Base-by-base conservation (phyloP, 768 basidiomycete species). In the Boletellus sp. region DNA sequence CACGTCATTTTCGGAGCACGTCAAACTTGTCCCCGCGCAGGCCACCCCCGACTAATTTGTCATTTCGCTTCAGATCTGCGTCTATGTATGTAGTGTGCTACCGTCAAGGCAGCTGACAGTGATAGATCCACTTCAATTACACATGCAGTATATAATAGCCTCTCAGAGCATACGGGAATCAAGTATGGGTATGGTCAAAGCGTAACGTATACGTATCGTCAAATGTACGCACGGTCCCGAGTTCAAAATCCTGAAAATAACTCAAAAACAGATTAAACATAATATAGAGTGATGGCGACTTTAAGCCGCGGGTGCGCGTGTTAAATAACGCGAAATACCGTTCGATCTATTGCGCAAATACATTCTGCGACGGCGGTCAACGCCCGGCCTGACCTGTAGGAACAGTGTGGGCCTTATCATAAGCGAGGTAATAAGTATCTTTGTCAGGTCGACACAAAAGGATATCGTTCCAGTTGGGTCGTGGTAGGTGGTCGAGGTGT, bases 381-480 rank as follows among this genome's bases (percentile, higher is more conserved):
- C 11, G 53, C 15, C 63, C 55, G 56, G 68, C 60, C 50, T 59
- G 57, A 53, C 62, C 55, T 63, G 68, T 23, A 59, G 35, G 16
- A 50, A 54, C 41, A 55, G 36, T 26, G 28, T 52, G 50, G 17
- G 22, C 33, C 49, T 48, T 58, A 46, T 61, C 56, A 55, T 81
- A 84, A 40, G 73, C 72, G 49, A 87, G 60, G 57, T 72, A 78
- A 62, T 80, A 84, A 24, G 76, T 70, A 34, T 76, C 78, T 45
- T 72, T 64, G 45, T 76, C 72, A 6, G 86, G 86, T 38, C 81
- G 78, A 65, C 86, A 87, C 49, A 81, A 70, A 37, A 87, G 73
- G 51, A 78, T 78, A 62, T 89, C 86, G 66, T 90, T 89, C 87
- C 87, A 89, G 60, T 90, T 84, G 10, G 87, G 87, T 33, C 65